These are phyloP conservation scores for Cryptococcus amylolentus DNA, from an alignment of 1,284 basidiomycete genomes.

Conservation along the genomic window DNA sequence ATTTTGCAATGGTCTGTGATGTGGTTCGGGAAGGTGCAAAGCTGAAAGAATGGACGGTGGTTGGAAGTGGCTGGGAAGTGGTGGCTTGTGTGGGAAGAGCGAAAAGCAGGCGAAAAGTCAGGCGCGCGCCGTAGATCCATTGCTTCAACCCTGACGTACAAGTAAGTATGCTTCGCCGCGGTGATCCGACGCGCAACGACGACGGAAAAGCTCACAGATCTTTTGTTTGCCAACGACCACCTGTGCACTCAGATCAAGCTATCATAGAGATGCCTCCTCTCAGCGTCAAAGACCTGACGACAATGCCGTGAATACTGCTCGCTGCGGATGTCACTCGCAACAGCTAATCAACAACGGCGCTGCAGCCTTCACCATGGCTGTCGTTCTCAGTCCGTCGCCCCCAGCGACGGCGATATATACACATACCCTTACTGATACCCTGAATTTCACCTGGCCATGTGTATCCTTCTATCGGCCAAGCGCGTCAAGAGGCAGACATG, in stretches of 20 bases:
- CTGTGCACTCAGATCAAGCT: no score
- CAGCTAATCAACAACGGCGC: constrained; percentile 10
- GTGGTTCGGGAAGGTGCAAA: no score
- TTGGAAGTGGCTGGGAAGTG: no score
- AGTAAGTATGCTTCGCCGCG: no score
- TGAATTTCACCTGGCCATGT: constrained; percentile 17
- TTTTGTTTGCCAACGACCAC: no score
- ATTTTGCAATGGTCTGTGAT: no score
- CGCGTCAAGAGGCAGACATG: constrained; percentile 22
- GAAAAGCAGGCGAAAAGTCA: no score
- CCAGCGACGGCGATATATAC: not conserved
- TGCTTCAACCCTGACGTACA: no score
- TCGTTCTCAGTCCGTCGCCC: constrained; percentile 29
- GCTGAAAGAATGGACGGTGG: no score
- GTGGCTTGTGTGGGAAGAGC: no score
- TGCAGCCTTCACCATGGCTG: constrained; percentile 36
- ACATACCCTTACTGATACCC: constrained; percentile 4
- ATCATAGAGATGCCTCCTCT: constrained; percentile 24
- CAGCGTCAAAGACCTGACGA: constrained; percentile 22
- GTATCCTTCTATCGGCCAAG: constrained; percentile 27
- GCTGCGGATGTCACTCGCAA: not conserved
- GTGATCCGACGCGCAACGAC: no score
- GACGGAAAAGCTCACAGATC: not conserved
- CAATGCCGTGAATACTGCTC: constrained; percentile 30
- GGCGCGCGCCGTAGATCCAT: no score